Evolutionary conservation across 257 asterid species (phyloP).

Genomic region (Ophiorrhiza pumila): DNA sequence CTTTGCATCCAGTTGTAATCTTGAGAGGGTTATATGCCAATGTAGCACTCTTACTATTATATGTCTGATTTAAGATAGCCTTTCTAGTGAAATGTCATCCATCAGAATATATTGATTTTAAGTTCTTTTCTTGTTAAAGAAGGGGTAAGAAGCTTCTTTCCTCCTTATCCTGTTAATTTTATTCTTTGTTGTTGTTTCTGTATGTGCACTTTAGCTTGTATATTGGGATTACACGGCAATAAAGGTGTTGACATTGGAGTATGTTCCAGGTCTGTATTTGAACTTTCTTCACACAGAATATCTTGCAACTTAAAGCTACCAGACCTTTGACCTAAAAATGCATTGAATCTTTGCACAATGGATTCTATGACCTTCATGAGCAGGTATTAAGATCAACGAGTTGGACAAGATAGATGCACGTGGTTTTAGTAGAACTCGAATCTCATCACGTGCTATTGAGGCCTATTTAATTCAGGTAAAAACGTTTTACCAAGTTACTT

Average conservation of each 20-base stretch:
- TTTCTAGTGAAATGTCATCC: background rate
- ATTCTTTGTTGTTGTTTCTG: constrained; percentile 17
- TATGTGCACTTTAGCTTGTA: constrained; percentile 49
- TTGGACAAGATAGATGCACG: constrained; percentile 60
- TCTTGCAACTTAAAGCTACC: background rate
- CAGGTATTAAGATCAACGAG: constrained; percentile 85
- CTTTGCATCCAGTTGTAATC: background rate
- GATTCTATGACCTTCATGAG: constrained; percentile 13
- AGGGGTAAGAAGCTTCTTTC: background rate
- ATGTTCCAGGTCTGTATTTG: constrained; percentile 66
- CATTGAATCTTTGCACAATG: background rate
- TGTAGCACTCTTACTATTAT: background rate
- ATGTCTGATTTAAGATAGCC: background rate
- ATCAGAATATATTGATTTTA: background rate
- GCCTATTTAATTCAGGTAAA: constrained; percentile 91
- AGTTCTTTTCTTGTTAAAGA: background rate
- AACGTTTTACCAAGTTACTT: background rate
- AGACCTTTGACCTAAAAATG: background rate
- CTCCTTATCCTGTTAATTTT: background rate
- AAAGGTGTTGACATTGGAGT: constrained; percentile 88
- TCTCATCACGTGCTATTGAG: constrained; percentile 88
- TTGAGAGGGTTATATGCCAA: background rate
- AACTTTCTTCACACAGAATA: background rate
- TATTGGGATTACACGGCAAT: constrained; percentile 89
- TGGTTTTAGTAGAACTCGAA: constrained; percentile 67